phyloP scores from a whole-genome alignment of 768 basidiomycete species.

The Russula earlei region DNA sequence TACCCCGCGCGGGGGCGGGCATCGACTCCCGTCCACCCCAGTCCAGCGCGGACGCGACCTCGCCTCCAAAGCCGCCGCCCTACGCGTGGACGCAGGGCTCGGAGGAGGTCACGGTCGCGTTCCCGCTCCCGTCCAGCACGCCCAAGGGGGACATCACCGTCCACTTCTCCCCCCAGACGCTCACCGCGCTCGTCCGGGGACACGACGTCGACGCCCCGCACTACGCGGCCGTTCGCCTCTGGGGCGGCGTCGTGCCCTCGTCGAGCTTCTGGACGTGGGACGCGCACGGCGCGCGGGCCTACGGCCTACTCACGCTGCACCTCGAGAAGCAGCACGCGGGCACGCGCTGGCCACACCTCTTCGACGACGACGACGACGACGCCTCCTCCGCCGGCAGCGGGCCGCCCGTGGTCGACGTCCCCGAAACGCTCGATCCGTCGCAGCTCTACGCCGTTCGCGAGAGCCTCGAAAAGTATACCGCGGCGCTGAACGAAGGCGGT shows the following conservation, averaged over 20 bases:
- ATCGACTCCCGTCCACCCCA: conserved; percentile 35
- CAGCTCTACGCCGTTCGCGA: conserved; percentile 75
- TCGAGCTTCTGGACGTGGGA: conserved; percentile 95
- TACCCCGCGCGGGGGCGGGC: conserved; percentile 54
- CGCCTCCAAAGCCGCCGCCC: conserved; percentile 51
- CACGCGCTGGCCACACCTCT: conserved; percentile 82
- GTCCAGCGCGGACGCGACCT: conserved; percentile 23
- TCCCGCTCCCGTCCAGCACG: conserved; percentile 71
- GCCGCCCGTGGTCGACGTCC: too few species aligned
- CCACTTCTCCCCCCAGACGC: conserved; percentile 49
- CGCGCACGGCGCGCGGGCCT: conserved; percentile 54
- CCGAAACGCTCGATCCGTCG: conserved; percentile 81
- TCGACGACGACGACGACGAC: conserved; percentile 41
- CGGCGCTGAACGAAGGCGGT: conserved; percentile 46
- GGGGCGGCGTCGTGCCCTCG: conserved; percentile 69
- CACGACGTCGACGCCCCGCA: conserved; percentile 38
- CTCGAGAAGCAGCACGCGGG: conserved; percentile 80
- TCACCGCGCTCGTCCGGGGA: conserved; percentile 53
- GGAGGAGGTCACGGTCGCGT: conserved; percentile 74
- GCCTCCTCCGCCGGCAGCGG: conserved; percentile 39
- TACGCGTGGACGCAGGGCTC: conserved; percentile 91
- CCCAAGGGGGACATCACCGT: conserved; percentile 56
- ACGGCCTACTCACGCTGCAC: conserved; percentile 70
- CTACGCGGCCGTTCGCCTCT: conserved; percentile 56
- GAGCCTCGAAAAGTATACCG: conserved; percentile 78